A percentile compares a stretch with the other conserved stretches of the same genome.
Conservation (phyloP, 768 basidiomycete genomes). For the Lentinula sp. region DNA sequence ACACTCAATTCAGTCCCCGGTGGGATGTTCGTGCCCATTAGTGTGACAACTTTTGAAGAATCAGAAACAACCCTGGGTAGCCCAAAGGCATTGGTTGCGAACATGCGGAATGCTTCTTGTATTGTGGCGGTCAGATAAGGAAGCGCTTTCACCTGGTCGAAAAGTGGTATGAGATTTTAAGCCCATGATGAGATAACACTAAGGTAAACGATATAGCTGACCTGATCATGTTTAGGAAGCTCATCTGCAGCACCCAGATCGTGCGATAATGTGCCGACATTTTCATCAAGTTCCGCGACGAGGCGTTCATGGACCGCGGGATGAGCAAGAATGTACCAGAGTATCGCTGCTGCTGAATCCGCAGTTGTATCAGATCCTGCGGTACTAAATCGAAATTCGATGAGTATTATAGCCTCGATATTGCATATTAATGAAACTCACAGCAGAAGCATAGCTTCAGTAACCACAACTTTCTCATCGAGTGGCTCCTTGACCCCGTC, state of each 20-base stretch:
- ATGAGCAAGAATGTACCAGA: slow-evolving; percentile 1
- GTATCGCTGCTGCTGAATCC: neutral
- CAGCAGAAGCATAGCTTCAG: slow-evolving; percentile 1
- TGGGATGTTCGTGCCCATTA: neutral
- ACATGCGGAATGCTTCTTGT: slow-evolving; percentile 2
- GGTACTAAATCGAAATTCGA: neutral
- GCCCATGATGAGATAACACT: neutral
- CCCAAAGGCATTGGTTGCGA: slow-evolving; percentile 1
- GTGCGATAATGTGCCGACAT: neutral
- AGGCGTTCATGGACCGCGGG: neutral
- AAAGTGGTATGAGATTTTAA: neutral
- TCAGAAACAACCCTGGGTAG: neutral
- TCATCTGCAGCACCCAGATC: neutral
- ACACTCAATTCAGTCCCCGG: slow-evolving; percentile 1
- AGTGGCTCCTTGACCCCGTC: neutral
- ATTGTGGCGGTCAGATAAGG: neutral
- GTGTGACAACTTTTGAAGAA: neutral
- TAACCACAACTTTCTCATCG: neutral
- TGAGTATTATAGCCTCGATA: neutral
- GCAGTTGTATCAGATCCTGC: slow-evolving; percentile 1
- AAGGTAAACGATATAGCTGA: neutral
- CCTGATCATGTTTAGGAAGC: slow-evolving; percentile 3
- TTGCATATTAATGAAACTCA: neutral
- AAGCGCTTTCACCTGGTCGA: neutral
- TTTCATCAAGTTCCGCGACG: neutral